Evolutionary conservation across 495 filamentous ascomycete species (phyloP).

Genomic region (Oleoguttula mirabilis): DNA sequence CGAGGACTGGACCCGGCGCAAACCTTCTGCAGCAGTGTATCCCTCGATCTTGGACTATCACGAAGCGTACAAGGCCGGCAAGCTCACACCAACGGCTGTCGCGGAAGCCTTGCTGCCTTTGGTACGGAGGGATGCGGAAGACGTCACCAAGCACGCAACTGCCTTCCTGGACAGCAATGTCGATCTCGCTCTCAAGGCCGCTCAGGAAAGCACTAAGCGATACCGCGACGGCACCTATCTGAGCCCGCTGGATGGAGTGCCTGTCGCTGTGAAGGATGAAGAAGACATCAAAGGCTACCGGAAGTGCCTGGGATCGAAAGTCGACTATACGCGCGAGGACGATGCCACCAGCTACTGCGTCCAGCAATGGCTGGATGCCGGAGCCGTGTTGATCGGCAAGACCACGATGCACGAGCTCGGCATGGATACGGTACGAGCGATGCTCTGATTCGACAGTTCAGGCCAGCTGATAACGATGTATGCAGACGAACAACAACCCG

Average conservation of each 20-base stretch:
- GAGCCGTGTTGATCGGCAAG: constrained; percentile 75
- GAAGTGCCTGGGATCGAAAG: constrained; percentile 48
- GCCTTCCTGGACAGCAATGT: constrained; percentile 54
- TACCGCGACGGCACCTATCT: constrained; percentile 53
- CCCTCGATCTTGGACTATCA: constrained; percentile 69
- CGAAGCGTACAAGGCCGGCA: constrained; percentile 53
- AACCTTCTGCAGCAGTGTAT: constrained; percentile 34
- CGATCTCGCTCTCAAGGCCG: constrained; percentile 52
- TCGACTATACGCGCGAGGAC: constrained; percentile 39
- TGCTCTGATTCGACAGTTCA: too few species aligned
- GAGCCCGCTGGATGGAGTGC: constrained; percentile 68
- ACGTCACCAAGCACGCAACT: constrained; percentile 46
- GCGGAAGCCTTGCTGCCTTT: constrained; percentile 57
- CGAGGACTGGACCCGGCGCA: constrained; percentile 20
- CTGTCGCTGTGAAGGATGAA: constrained; percentile 82
- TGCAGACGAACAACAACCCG: constrained; percentile 74
- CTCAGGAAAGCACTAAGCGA: constrained; percentile 55
- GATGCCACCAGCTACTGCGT: constrained; percentile 62
- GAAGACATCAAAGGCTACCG: constrained; percentile 62
- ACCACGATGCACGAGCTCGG: constrained; percentile 89
- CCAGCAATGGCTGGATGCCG: constrained; percentile 59
- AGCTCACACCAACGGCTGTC: constrained; percentile 59
- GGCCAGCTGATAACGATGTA: constrained; percentile 30
- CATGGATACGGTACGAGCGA: constrained; percentile 48
- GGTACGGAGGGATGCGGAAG: constrained; percentile 45